Percentiles rank a stretch among this genome's conserved stretches.
These are phyloP conservation scores for Eutrema japonicum DNA, from an alignment of 345 rosid genomes.

Conservation along the genomic window DNA sequence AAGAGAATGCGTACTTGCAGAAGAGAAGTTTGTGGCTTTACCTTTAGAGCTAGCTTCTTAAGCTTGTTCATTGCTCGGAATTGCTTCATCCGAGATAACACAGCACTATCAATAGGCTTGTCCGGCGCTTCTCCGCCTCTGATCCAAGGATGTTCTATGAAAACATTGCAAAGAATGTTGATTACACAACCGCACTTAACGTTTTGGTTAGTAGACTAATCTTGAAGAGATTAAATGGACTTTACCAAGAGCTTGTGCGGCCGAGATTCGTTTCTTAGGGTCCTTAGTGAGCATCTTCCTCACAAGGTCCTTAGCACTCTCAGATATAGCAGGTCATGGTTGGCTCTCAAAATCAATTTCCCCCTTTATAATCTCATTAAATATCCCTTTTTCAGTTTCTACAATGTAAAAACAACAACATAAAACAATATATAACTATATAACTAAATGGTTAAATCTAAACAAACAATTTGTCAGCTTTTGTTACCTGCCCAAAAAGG, in stretches of 20 bases:
- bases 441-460: not conserved
- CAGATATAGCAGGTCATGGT: conserved; percentile 92
- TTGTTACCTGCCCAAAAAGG: conserved; percentile 95
- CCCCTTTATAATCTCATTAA: conserved; percentile 70
- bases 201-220: conserved; percentile 4
- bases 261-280: conserved; percentile 70
- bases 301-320: conserved; percentile 83
- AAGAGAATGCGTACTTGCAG: not conserved
- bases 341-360: conserved; percentile 69
- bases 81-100: conserved; percentile 91
- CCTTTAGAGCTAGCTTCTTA: conserved; percentile 88
- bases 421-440: conserved; percentile 2
- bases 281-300: conserved; percentile 76
- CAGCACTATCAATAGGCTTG: conserved; percentile 81
- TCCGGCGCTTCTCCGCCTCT: conserved; percentile 80
- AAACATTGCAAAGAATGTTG: conserved; percentile 16
- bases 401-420: conserved; percentile 34
- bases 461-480: not conserved
- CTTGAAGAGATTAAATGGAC: not conserved
- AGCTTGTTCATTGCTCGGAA: conserved; percentile 94
- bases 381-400: conserved; percentile 85
- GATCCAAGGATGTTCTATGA: conserved; percentile 39
- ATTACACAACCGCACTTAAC: not conserved
- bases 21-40: conserved; percentile 35
- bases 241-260: conserved; percentile 86